Percentiles rank a stretch among this genome's conserved stretches.
phyloP scores from a whole-genome alignment of 257 asterid species.

The Salvia miltiorrhiza region DNA sequence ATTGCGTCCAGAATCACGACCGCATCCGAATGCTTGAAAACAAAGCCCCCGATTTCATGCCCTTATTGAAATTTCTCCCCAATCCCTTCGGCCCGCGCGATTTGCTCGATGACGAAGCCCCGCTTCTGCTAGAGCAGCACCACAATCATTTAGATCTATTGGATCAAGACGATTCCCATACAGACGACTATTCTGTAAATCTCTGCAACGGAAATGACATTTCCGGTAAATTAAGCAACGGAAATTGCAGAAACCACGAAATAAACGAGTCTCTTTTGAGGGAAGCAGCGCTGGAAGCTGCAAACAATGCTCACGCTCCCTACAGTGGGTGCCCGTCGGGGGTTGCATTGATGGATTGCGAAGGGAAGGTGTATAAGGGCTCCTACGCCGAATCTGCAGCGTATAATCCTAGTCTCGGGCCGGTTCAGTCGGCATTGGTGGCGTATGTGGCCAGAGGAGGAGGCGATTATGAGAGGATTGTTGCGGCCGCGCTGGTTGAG shows the following conservation, averaged over 20 bases:
- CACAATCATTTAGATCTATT: constrained; percentile 39
- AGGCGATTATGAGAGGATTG: constrained; percentile 67
- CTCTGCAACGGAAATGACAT: constrained; percentile 20
- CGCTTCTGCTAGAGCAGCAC: constrained; percentile 64
- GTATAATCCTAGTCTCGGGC: constrained; percentile 82
- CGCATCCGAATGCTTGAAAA: neutral
- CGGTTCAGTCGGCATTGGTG: constrained; percentile 80
- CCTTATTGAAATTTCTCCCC: constrained; percentile 49
- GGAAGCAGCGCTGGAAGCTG: constrained; percentile 63
- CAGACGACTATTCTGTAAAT: too few relatives aligned
- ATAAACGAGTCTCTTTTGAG: constrained; percentile 27
- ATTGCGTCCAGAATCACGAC: constrained; percentile 6
- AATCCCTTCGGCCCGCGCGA: constrained; percentile 83
- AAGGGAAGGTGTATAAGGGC: constrained; percentile 68
- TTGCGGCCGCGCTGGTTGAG: constrained; percentile 83
- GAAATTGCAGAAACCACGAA: constrained; percentile 30
- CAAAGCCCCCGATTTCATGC: constrained; percentile 29
- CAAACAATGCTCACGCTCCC: constrained; percentile 79
- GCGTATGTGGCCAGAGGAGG: constrained; percentile 73
- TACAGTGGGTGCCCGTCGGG: constrained; percentile 89
- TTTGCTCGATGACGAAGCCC: constrained; percentile 57
- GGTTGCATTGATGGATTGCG: constrained; percentile 74
- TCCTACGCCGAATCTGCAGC: constrained; percentile 87
- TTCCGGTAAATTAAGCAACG: constrained; percentile 28
- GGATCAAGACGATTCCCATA: neutral